phyloP scores from a whole-genome alignment of 2,329 filamentous ascomycete genomes.

The Diplodia sapinea region DNA sequence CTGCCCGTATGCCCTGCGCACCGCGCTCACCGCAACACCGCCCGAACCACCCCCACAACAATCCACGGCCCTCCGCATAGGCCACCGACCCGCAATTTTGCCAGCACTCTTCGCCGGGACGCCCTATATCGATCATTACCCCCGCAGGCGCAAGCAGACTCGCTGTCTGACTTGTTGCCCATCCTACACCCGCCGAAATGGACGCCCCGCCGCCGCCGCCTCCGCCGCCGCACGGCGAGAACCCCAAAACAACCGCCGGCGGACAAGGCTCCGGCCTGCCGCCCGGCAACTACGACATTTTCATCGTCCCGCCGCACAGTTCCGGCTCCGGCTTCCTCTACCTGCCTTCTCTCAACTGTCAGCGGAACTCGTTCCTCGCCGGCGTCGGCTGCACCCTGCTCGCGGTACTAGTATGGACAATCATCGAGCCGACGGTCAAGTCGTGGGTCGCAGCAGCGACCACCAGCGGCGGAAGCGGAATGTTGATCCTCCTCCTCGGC shows the following conservation, averaged over 20 bases:
- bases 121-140: background rate
- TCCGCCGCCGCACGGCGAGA: conserved; percentile 83
- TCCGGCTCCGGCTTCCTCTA: conserved; percentile 90
- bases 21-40: conserved; percentile 25
- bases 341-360: conserved; percentile 84
- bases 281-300: conserved; percentile 93
- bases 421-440: conserved; percentile 73
- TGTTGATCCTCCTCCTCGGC: conserved; percentile 72
- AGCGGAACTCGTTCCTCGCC: conserved; percentile 88
- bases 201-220: conserved; percentile 71
- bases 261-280: conserved; percentile 67
- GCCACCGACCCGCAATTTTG: background rate
- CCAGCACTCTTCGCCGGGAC: background rate
- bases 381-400: conserved; percentile 80
- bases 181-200: conserved; percentile 38
- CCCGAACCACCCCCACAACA: conserved; percentile 6
- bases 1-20: conserved; percentile 24
- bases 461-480: conserved; percentile 70
- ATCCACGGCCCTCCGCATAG: conserved; percentile 7
- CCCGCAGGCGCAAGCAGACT: conserved; percentile 20
- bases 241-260: conserved; percentile 63
- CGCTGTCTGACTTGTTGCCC: conserved; percentile 28
- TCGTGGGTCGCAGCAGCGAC: conserved; percentile 75
- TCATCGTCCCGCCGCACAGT: conserved; percentile 92
- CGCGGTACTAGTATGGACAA: conserved; percentile 73